Evolutionary conservation across 116 monocot genomes (phyloP), one percentile per base, ranked within the genome.

Genomic region (Phalaenopsis hybrid): DNA sequence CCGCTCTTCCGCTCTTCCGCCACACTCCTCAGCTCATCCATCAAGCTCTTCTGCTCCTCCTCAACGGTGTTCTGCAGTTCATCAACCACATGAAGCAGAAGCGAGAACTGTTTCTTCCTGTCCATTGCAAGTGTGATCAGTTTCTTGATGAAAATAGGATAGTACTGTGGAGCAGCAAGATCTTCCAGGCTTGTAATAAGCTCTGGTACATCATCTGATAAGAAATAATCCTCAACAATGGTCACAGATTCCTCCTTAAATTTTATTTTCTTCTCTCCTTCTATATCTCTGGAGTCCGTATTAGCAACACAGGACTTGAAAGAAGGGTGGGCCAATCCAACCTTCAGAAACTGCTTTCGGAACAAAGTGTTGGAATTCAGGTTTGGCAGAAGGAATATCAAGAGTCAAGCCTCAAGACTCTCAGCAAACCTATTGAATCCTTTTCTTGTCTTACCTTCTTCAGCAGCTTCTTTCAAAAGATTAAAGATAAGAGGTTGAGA

Each of bases 71-170:
- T 89, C 79, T 93, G 93, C 84, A 93, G 68, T 67, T 93, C 93
- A 52, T 93, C 93, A 20, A 93, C 93, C 93, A 98, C 89, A 83
- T 95, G 95, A 63, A 98, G 83, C 49, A 98, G 85, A 85, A 98
- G 93, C 77, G 93, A 77, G 78, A 98, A 98, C 79, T 98, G 98
- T 76, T 83, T 86, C 50, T 82, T 83, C 57, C 86, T 46, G 67
- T 86, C 86, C 86, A 86, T 80, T 61, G 86, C 86, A 51, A 86
- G 76, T 49, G 76, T 79, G 16, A 83, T 83, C 28, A 86, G 23
- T 75, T 83, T 83, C 83, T 86, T 86, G 8, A 86, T 43, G 51
- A 86, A 86, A 65, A 86, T 51, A 33, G 80, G 76, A 28, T 86
- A 69, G 57, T 79, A 86, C 49, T 81, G 51, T 6, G 86, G 82